These are phyloP conservation scores for Penicillium soppii DNA, from an alignment of 495 filamentous ascomycete genomes.

Conservation along the genomic window DNA sequence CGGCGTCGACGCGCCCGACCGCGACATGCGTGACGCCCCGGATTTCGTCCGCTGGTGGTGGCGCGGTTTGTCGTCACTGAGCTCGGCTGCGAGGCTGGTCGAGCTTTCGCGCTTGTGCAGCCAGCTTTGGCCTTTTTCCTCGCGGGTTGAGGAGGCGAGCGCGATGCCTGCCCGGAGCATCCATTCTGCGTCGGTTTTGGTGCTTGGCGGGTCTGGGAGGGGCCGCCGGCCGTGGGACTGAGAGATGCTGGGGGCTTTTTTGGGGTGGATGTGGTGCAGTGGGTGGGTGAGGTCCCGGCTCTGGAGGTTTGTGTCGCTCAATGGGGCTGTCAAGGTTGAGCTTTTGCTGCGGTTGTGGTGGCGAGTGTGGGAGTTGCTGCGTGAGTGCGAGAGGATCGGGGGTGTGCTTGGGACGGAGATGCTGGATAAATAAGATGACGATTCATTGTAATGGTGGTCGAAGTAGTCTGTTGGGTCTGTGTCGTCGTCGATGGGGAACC, in stretches of 20 bases:
- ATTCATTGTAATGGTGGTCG: conserved; percentile 16
- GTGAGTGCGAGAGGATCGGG: conserved; percentile 49
- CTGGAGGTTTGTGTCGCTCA: conserved; percentile 40
- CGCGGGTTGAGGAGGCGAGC: conserved; percentile 67
- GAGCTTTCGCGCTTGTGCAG: conserved; percentile 69
- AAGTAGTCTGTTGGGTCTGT: conserved; percentile 33
- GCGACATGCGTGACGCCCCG: conserved; percentile 23
- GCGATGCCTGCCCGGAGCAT: conserved; percentile 70
- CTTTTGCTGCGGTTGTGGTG: conserved; percentile 41
- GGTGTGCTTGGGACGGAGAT: conserved; percentile 46
- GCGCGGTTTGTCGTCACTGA: conserved; percentile 16
- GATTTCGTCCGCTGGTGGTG: conserved; percentile 28
- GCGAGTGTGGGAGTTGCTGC: conserved; percentile 43
- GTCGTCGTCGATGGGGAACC: conserved; percentile 57
- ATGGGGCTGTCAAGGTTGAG: conserved; percentile 26
- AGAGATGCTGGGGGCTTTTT: conserved; percentile 11
- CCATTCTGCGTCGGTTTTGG: conserved; percentile 63
- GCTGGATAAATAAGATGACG: conserved; percentile 44
- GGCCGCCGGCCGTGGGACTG: conserved; percentile 4
- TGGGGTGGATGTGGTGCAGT: conserved; percentile 24
- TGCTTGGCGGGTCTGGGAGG: conserved; percentile 1
- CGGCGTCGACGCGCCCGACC: conserved; percentile 42
- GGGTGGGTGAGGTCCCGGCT: conserved; percentile 22
- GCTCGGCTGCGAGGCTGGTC: conserved; percentile 59
- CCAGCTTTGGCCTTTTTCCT: conserved; percentile 80